phyloP scores from a whole-genome alignment of 345 rosid species.

The Acer negundo region DNA sequence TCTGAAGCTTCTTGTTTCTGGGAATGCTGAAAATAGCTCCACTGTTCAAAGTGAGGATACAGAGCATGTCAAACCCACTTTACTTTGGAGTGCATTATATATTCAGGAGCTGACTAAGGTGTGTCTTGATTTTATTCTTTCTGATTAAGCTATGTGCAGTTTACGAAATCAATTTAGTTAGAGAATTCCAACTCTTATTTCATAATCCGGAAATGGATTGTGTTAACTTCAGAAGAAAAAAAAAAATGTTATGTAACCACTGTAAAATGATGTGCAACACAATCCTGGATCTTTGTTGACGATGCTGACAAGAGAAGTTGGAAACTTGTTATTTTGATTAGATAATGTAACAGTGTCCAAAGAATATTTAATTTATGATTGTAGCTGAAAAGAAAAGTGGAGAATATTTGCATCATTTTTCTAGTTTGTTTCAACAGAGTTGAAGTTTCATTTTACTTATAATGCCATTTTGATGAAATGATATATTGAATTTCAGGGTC shows the following conservation, averaged over 20 bases:
- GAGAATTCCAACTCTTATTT: not conserved
- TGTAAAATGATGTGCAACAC: not conserved
- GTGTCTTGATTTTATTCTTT: slow-evolving; percentile 8
- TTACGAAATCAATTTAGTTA: not conserved
- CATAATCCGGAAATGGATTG: not conserved
- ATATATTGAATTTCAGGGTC: slow-evolving; percentile 54
- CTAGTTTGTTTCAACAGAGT: not conserved
- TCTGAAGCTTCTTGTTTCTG: slow-evolving; percentile 30
- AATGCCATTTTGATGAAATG: slow-evolving; percentile 14
- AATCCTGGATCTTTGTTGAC: not conserved
- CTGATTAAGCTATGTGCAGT: not conserved
- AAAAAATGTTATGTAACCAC: not conserved
- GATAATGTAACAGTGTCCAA: not conserved
- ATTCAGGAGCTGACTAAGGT: slow-evolving; percentile 62
- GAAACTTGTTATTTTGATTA: not conserved
- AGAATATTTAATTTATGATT: not conserved
- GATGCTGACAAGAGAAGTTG: not conserved
- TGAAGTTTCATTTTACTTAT: slow-evolving; percentile 9
- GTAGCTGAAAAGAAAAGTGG: not conserved
- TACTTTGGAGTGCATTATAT: slow-evolving; percentile 78
- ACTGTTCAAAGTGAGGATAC: slow-evolving; percentile 37
- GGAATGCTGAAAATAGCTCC: slow-evolving; percentile 37
- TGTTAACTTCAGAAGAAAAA: not conserved
- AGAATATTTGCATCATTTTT: not conserved
- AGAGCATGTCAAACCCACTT: slow-evolving; percentile 44